A percentile compares a stretch with the other conserved stretches of the same genome.
Conservation (phyloP, 140 eudicot species). For the Erigeron philadelphicus region DNA sequence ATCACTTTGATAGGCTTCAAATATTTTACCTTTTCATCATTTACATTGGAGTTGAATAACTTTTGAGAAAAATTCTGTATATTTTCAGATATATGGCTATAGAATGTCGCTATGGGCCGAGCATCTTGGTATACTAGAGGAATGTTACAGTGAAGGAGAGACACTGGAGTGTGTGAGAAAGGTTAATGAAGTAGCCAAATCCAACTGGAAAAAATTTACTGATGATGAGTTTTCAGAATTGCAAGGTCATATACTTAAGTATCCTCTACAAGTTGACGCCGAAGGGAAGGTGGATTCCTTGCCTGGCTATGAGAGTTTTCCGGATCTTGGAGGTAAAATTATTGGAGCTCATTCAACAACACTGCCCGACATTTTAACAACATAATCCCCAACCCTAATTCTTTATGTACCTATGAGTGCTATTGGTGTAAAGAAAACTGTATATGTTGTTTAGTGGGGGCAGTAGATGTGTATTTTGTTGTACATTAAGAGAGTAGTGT, state of each 20-base stretch:
- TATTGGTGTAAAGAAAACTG: conserved; percentile 14
- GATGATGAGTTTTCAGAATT: conserved; percentile 40
- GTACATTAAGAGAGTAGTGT: not conserved
- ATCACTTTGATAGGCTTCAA: not conserved
- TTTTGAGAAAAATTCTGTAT: not conserved
- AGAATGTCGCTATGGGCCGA: conserved; percentile 95
- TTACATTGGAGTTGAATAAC: not conserved
- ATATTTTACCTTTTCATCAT: not conserved
- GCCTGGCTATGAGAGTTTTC: conserved; percentile 61
- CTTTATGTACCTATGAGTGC: conserved; percentile 25
- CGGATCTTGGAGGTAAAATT: conserved; percentile 85
- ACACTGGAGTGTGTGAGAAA: conserved; percentile 61
- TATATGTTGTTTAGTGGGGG: not conserved
- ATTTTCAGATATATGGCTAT: conserved; percentile 69
- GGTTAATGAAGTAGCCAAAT: conserved; percentile 64
- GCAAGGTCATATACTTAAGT: conserved; percentile 73
- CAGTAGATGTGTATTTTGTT: not conserved
- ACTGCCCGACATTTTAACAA: conserved; percentile 73
- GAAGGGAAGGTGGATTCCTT: conserved; percentile 64
- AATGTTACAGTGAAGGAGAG: conserved; percentile 45
- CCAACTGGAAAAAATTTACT: conserved; percentile 53
- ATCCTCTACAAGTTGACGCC: conserved; percentile 53
- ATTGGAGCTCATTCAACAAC: conserved; percentile 67
- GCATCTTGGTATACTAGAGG: conserved; percentile 58
- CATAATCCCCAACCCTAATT: conserved; percentile 34